phyloP scores from a whole-genome alignment of 1,284 basidiomycete species.

The Waitea zeae region DNA sequence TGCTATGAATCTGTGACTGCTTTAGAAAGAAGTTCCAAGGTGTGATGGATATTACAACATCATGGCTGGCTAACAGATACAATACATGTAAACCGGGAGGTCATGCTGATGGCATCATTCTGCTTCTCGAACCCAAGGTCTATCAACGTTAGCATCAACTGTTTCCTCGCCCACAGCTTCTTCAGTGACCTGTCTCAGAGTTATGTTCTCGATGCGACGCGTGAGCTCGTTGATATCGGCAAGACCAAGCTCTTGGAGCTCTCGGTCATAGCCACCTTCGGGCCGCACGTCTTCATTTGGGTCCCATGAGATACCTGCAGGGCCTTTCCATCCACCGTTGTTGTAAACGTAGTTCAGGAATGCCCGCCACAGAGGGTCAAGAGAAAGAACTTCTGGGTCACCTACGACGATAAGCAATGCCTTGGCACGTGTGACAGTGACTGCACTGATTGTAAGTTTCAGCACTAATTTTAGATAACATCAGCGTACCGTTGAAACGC shows the following conservation, averaged over 20 bases:
- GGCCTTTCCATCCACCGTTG: slow-evolving; percentile 31
- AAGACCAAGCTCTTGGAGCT: slow-evolving; percentile 14
- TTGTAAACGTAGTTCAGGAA: slow-evolving; percentile 32
- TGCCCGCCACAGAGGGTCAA: slow-evolving; percentile 37
- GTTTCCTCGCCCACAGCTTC: slow-evolving; percentile 16
- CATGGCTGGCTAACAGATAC: no score
- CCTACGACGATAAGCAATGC: slow-evolving; percentile 37
- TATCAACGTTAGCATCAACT: slow-evolving; percentile 26
- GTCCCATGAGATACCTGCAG: slow-evolving; percentile 25
- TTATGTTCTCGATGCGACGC: slow-evolving; percentile 24
- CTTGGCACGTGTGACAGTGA: slow-evolving; percentile 38
- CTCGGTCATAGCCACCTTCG: slow-evolving; percentile 13
- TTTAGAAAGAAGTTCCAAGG: no score
- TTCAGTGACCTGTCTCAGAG: slow-evolving; percentile 19
- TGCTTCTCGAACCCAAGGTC: no score
- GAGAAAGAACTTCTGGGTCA: slow-evolving; percentile 30
- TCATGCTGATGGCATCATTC: no score
- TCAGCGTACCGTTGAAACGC: slow-evolving; percentile 39
- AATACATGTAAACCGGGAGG: no score
- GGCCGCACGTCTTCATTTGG: slow-evolving; percentile 15
- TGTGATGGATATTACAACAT: no score
- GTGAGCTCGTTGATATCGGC: slow-evolving; percentile 35
- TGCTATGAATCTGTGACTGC: no score
- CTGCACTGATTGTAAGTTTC: slow-evolving; percentile 13
- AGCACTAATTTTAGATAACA: background rate